Percentiles rank a stretch among this genome's conserved stretches.
Conservation (phyloP, 2,329 filamentous ascomycete species). For the Chalaropsis ovoidea region DNA sequence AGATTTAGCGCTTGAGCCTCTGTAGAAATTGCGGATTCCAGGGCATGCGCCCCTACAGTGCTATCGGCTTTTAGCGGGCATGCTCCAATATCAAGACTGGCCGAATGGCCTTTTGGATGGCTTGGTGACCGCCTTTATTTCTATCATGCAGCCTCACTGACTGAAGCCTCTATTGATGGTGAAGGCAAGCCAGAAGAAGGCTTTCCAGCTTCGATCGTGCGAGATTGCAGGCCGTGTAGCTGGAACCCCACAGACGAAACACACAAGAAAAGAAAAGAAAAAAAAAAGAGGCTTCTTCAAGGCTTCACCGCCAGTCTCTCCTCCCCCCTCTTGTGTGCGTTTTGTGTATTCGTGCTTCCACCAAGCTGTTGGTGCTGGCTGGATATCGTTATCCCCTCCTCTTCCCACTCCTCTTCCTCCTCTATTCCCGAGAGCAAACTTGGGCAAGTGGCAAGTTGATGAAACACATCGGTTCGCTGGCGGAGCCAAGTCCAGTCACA, state of each 20-base stretch:
- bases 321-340: not conserved
- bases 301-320: constrained; percentile 12
- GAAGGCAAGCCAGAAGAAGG: no score
- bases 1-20: not conserved
- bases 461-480: not conserved
- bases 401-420: not conserved
- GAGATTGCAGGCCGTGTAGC: not conserved
- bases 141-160: not conserved
- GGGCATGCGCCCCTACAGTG: not conserved
- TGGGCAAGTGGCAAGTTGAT: not conserved
- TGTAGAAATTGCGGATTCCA: not conserved
- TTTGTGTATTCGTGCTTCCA: not conserved
- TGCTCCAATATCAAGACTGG: not conserved
- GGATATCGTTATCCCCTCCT: not conserved
- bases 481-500: not conserved
- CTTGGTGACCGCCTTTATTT: not conserved
- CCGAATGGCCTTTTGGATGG: not conserved
- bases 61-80: not conserved
- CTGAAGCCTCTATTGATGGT: not conserved
- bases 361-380: not conserved
- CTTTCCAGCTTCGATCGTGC: not conserved
- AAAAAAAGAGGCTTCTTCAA: not conserved
- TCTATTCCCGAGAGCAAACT: not conserved
- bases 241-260: not conserved
- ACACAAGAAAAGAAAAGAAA: not conserved